These are phyloP conservation scores for Sphaceloma murrayae DNA, from an alignment of 2,329 filamentous ascomycete species.

Conservation along the genomic window DNA sequence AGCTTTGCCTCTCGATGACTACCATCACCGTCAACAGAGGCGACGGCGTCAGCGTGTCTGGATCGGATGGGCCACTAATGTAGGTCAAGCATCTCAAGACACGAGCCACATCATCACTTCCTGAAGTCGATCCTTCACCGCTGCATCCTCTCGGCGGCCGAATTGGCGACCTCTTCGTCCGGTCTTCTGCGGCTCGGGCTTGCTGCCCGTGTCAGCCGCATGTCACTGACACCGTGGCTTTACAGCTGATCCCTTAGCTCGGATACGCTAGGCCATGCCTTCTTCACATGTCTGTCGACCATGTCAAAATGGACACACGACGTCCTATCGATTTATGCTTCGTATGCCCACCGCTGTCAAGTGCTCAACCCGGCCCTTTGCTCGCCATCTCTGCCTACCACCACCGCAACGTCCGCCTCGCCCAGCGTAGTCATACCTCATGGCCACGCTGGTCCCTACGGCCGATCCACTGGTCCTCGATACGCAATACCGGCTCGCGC, in stretches of 20 bases:
- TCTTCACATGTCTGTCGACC: constrained; percentile 4
- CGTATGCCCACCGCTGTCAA: not conserved
- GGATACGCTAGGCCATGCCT: not conserved
- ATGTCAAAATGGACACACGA: not conserved
- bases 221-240: not conserved
- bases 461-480: constrained; percentile 9
- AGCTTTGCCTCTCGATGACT: no score
- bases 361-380: not conserved
- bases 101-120: constrained; percentile 1
- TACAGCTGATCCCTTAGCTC: not conserved
- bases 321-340: constrained; percentile 10
- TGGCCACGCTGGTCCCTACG: constrained; percentile 1
- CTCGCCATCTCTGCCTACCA: constrained; percentile 3
- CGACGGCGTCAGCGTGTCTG: not conserved
- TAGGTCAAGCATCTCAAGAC: constrained; percentile 4
- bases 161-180: constrained; percentile 13
- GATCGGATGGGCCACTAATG: constrained; percentile 2
- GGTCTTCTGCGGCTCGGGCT: constrained; percentile 2
- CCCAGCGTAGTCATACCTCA: constrained; percentile 8
- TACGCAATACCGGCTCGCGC: not conserved
- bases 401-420: constrained; percentile 7
- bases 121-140: constrained; percentile 7
- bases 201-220: constrained; percentile 5
- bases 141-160: constrained; percentile 7
- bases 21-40: not conserved